Base-by-base conservation (phyloP, 495 filamentous ascomycete genomes). In the Polyplosphaeria fusca region DNA sequence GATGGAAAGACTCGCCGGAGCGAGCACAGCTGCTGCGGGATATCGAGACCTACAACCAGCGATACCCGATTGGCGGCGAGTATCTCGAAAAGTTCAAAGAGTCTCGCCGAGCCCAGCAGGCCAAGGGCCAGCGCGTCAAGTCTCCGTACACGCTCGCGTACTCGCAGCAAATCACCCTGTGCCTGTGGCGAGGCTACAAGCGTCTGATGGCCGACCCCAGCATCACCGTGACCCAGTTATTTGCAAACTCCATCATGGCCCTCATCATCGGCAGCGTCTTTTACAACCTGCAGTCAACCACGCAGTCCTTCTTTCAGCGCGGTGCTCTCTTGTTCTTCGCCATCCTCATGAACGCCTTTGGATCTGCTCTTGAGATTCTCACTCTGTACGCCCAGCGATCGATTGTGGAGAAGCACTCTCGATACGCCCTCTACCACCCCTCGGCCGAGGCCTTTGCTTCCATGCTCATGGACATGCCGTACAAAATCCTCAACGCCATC, bases 381-480 rank as follows among this genome's bases (percentile, higher is more conserved):
- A 91, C 86, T 1, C 78, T 95, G 3, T 96, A 90, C 71, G 83
- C 87, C 22, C 91, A 95, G 79, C 82, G 91, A 13, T 84, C 87
- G 1, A 95, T 96, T 64, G 89, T 96, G 51, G 91, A 96, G 66
- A 96, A 96, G 66, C 91, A 96, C 64, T 73, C 76, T 48, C 83
- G 85, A 56, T 96, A 95, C 67, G 91, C 91, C n/a, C 75, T 96
- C 19, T 95, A 96, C 63, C 91, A 95, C 67, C 88, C 91, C 0
- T 89, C 87, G 3, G 85, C 90, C 13, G 91, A 96, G 74, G 88
- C 90, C 1, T 77, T 94, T 46, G 82, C 90, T 2, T 89, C 85
- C 12, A 89, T 91, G 81, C 72, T 95, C 19, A 83, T 80, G 53
- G 91, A 95, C 63, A 63, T 95, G 61, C 91, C 91, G 0, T 74